Evolutionary conservation across 2,329 filamentous ascomycete species (phyloP).

Genomic region (Delphinella strobiligena): DNA sequence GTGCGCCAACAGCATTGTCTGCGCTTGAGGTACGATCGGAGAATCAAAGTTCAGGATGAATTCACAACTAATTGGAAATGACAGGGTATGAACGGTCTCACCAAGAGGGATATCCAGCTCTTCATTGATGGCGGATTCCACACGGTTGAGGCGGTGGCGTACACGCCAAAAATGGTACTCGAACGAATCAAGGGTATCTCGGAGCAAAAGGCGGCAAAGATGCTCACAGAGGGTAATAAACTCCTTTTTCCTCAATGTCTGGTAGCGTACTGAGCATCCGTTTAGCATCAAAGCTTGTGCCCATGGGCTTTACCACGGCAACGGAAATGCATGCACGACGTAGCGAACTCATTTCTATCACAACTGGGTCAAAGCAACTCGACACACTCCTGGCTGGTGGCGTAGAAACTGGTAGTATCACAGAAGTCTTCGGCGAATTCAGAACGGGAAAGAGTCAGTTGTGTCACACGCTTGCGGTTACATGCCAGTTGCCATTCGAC

Average conservation of each 20-base stretch:
- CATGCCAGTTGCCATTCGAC: constrained; percentile 93
- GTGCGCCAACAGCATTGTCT: constrained; percentile 80
- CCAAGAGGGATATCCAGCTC: constrained; percentile 90
- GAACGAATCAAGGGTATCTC: constrained; percentile 98
- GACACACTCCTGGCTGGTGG: constrained; percentile 91
- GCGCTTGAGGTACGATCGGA: constrained; percentile 62
- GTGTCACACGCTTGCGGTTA: constrained; percentile 96
- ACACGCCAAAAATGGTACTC: constrained; percentile 67
- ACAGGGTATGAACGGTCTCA: constrained; percentile 79
- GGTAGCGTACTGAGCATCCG: constrained; percentile 7
- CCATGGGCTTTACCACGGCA: constrained; percentile 97
- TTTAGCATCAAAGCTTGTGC: constrained; percentile 83
- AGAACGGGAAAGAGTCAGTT: constrained; percentile 97
- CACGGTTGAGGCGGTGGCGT: constrained; percentile 91
- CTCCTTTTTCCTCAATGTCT: too few species aligned
- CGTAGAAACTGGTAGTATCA: constrained; percentile 93
- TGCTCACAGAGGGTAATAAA: constrained; percentile 70
- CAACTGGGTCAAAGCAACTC: constrained; percentile 92
- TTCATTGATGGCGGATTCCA: constrained; percentile 87
- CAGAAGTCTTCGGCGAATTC: constrained; percentile 96
- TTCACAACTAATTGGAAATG: constrained; percentile 10
- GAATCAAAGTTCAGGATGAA: constrained; percentile 4
- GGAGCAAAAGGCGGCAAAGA: constrained; percentile 87
- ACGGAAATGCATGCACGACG: constrained; percentile 97
- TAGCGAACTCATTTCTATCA: constrained; percentile 95